Evolutionary conservation across 2,329 filamentous ascomycete genomes (phyloP), one percentile per base, ranked within the genome.

Genomic region (Volutella citrinella): DNA sequence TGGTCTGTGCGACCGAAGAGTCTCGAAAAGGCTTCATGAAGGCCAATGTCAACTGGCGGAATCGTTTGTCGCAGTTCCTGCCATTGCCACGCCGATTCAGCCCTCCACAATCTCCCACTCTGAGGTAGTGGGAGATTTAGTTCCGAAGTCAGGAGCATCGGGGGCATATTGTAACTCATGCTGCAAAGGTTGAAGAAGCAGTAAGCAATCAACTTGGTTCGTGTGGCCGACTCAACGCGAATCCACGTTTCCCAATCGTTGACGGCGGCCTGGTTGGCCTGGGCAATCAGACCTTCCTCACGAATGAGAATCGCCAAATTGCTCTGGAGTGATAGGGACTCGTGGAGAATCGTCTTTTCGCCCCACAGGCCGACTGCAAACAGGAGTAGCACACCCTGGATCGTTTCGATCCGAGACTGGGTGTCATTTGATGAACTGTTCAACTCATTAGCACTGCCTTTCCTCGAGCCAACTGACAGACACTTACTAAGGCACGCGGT

Each of bases 131-230:
- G 65, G 2, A 81, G 60, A 30, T 72, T 69, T n/a, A 80, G 56
- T 47, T 80, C 76, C 0, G 75, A 75, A 4, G 74, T 80, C n/a
- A 80, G 57, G 3, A 80, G 54, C 12, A 75, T 48, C 10, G 75
- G 77, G 1, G 74, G 74, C 52, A 74, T 76, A 43, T 80, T 76
- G 50, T 80, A 81, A 0, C 74, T 73, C 33, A 78, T 75, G 45
- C 74, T 80, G 54, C 75, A 78, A 3, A 81, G 59, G 42, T 80
- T 81, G 48, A 80, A 80, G 52, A 80, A 79, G 47, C 74, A 78
- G 49, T 76, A 81, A 2, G 74, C 70, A 19, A 80, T 69, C 1
- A 80, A 67, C 38, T 80, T 80, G 1, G 77, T 81, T 10, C 78
- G 66, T 12, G 72, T 75, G 12, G 66, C 69, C 3, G 69, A 68